Conservation (phyloP, 1,284 basidiomycete species). For the Amylostereum areolatum region DNA sequence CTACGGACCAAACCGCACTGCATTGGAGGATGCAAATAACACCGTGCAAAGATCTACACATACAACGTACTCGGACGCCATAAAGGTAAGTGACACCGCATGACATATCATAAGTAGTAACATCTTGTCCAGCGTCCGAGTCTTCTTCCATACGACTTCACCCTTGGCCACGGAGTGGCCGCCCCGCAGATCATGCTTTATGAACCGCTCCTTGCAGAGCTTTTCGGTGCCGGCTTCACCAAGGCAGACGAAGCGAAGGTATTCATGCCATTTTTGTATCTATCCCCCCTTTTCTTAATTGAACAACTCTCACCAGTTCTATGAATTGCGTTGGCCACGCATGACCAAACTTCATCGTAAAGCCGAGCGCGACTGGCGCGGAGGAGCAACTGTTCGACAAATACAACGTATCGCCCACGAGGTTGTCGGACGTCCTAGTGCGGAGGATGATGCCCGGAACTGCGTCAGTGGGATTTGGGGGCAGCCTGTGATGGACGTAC, state of each 20-base stretch:
- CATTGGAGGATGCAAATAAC: conserved; percentile 69
- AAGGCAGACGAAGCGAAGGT: conserved; percentile 55
- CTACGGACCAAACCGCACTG: conserved; percentile 62
- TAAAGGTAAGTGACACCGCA: conserved; percentile 5
- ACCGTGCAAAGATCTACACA: conserved; percentile 47
- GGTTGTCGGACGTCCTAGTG: conserved; percentile 34
- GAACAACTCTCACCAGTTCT: conserved; percentile 54
- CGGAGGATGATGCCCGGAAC: neutral
- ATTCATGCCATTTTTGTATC: conserved; percentile 13
- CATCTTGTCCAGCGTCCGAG: neutral
- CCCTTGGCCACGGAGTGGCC: conserved; percentile 38
- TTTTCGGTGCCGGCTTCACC: conserved; percentile 80
- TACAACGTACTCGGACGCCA: conserved; percentile 17
- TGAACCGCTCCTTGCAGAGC: conserved; percentile 62
- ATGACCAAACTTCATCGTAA: conserved; percentile 60
- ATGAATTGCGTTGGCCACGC: conserved; percentile 80
- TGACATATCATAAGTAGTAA: conserved; percentile 10
- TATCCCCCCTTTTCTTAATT: neutral
- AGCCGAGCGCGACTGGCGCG: conserved; percentile 57
- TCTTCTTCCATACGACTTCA: conserved; percentile 51
- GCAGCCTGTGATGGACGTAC: neutral
- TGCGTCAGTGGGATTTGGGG: neutral
- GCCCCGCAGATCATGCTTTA: conserved; percentile 55
- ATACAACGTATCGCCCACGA: conserved; percentile 47
- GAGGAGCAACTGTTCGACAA: conserved; percentile 40